Evolutionary conservation across 2,329 filamentous ascomycete species (phyloP).

Genomic region (Ambrosiella cleistominuta): DNA sequence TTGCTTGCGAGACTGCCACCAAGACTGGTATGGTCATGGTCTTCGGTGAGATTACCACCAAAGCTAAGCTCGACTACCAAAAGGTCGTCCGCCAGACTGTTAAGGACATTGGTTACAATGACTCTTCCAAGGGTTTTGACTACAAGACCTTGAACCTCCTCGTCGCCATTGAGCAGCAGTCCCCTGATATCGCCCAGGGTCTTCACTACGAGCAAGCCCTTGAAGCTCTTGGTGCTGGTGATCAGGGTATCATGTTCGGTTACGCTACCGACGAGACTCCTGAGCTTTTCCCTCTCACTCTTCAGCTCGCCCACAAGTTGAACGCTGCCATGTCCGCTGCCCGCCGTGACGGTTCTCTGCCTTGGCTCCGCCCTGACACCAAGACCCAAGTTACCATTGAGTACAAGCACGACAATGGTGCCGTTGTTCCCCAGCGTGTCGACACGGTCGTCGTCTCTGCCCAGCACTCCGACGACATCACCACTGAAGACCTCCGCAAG

Average conservation of each 20-base stretch:
- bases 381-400: constrained; percentile 99
- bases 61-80: constrained; percentile 92
- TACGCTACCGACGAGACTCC: constrained; percentile 99
- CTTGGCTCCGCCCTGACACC: constrained; percentile 95
- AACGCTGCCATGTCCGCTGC: constrained; percentile 88
- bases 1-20: constrained; percentile 97
- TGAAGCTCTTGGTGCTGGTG: constrained; percentile 94
- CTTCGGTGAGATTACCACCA: constrained; percentile 96
- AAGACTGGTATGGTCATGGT: constrained; percentile 99
- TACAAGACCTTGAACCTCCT: constrained; percentile 99
- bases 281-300: constrained; percentile 85
- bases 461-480: constrained; percentile 78
- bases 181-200: constrained; percentile 95
- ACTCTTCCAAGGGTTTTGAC: constrained; percentile 95
- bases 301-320: constrained; percentile 89
- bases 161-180: constrained; percentile 98
- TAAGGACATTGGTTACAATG: constrained; percentile 98
- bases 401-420: constrained; percentile 92
- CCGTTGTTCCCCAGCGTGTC: constrained; percentile 78
- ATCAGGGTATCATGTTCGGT: constrained; percentile 99
- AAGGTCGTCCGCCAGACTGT: constrained; percentile 86
- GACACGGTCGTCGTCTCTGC: constrained; percentile 95
- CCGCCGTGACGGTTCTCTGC: constrained; percentile 68
- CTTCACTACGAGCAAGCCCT: constrained; percentile 95
- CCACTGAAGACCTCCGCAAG: constrained; percentile 81